Evolutionary conservation across 2,329 filamentous ascomycete species (phyloP), one percentile per base, ranked within the genome.

Genomic region (Celoporthe dispersa): DNA sequence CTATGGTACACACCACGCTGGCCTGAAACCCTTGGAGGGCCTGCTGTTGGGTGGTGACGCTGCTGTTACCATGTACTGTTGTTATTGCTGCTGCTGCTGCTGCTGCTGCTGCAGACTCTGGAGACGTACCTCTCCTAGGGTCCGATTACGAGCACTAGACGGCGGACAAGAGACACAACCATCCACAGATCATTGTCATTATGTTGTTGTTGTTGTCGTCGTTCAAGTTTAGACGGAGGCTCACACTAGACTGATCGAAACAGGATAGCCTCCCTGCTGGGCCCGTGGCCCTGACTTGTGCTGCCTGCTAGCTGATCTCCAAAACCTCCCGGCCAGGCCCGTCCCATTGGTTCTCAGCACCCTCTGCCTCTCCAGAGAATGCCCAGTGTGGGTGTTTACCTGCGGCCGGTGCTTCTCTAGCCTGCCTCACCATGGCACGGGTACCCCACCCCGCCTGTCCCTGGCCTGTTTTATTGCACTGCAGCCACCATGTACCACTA

Each of bases 371-470:
- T 44, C 19, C 41, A 48, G 16, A 48, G 31, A 12, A 11, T 39
- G 35, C 19, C 35, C 28, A n/a, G n/a, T n/a, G 19, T 28, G 35
- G 60, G n/a, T 28, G 60, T 41, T 39, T 39, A 41, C 33, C 2
- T 62, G 60, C 33, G 60, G 60, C 60, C 60, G 60, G 35, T 62
- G 60, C 60, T 11, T n/a, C 60, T 28, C 22, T 62, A 35, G 35
- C 60, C 37, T 62, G 60, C 60, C 60, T 62, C 60, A 62, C 60
- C 60, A 62, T 41, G 35, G 37, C 35, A 28, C 35, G 35, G 35
- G 37, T 28, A 39, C 53, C 53, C 53, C 53, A 57, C 53, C 53
- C 53, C 53, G 53, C 12, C 44, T 19, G 25, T 57, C 8, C 53
- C 53, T 57, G 53, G 53, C 53, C 25, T 57, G 25, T 31, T 16